Percentiles rank a stretch among this genome's conserved stretches.
phyloP scores from a whole-genome alignment of 2,329 filamentous ascomycete genomes.

The Botrytis hyacinthi region DNA sequence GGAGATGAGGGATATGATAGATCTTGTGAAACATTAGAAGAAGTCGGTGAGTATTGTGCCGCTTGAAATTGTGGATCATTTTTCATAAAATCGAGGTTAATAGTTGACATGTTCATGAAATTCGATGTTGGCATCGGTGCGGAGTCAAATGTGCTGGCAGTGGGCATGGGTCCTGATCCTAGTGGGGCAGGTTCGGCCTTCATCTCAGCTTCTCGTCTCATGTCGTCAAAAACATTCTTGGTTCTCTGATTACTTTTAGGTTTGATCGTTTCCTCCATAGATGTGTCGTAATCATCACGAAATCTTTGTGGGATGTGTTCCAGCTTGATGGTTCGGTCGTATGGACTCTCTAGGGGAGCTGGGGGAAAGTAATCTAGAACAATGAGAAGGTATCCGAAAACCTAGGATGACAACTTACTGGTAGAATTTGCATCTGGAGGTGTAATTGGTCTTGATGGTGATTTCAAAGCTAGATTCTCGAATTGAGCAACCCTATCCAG shows the following conservation, averaged over 20 bases:
- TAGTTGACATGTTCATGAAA: conserved; percentile 52
- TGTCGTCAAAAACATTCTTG: conserved; percentile 56
- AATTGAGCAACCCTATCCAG: conserved; percentile 59
- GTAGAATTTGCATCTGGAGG: conserved; percentile 59
- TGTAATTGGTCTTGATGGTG: conserved; percentile 54
- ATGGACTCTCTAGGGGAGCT: conserved; percentile 65
- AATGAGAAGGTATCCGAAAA: conserved; percentile 25
- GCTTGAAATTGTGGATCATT: conserved; percentile 28
- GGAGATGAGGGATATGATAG: conserved; percentile 53
- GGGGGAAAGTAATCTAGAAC: conserved; percentile 61
- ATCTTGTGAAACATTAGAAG: conserved; percentile 43
- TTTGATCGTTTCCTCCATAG: conserved; percentile 65
- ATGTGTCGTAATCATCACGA: conserved; percentile 60
- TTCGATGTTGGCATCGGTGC: conserved; percentile 55
- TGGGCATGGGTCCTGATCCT: conserved; percentile 49
- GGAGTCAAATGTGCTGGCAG: conserved; percentile 47
- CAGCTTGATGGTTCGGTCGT: conserved; percentile 42
- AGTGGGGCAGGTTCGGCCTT: conserved; percentile 55
- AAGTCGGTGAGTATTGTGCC: conserved; percentile 33
- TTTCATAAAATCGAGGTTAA: conserved; percentile 47
- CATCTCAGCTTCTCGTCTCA: conserved; percentile 56
- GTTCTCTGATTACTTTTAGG: conserved; percentile 49
- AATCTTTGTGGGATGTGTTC: conserved; percentile 49
- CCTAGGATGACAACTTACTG: conserved; percentile 47
- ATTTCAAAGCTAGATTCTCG: conserved; percentile 51